These are phyloP conservation scores for Primulina huaijiensis DNA, from an alignment of 257 asterid species.

Conservation along the genomic window DNA sequence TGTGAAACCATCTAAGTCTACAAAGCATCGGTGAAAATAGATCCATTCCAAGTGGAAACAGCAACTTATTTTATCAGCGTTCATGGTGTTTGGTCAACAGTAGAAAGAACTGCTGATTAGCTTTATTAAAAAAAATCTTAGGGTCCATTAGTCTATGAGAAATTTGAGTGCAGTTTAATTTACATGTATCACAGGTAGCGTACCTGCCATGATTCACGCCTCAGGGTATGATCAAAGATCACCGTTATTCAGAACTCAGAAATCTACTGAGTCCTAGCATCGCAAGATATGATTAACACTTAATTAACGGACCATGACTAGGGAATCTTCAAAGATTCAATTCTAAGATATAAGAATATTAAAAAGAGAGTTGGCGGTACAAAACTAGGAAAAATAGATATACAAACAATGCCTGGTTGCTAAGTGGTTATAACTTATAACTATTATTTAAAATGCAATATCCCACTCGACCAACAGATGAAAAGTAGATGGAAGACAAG, in stretches of 20 bases:
- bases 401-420: not conserved
- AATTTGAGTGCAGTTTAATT: too few relatives aligned
- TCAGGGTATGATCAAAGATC: not conserved
- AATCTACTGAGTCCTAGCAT: not conserved
- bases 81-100: constrained; percentile 7
- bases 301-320: not conserved
- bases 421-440: not conserved
- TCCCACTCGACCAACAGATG: not conserved
- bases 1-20: constrained; percentile 5
- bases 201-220: not conserved
- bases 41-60: not conserved
- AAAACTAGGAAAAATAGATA: too few relatives aligned
- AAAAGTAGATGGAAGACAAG: too few relatives aligned
- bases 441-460: not conserved
- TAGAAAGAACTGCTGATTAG: too few relatives aligned
- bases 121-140: too few relatives aligned
- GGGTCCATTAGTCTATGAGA: too few relatives aligned
- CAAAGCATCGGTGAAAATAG: not conserved
- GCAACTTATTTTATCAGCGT: constrained; percentile 2
- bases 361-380: not conserved
- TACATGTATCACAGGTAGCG: too few relatives aligned
- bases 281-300: not conserved
- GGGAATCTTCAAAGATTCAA: too few relatives aligned
- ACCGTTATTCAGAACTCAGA: not conserved
- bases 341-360: too few relatives aligned